Evolutionary conservation across 345 rosid species (phyloP), one percentile per base, ranked within the genome.

Genomic region (Euclidium syriacum): DNA sequence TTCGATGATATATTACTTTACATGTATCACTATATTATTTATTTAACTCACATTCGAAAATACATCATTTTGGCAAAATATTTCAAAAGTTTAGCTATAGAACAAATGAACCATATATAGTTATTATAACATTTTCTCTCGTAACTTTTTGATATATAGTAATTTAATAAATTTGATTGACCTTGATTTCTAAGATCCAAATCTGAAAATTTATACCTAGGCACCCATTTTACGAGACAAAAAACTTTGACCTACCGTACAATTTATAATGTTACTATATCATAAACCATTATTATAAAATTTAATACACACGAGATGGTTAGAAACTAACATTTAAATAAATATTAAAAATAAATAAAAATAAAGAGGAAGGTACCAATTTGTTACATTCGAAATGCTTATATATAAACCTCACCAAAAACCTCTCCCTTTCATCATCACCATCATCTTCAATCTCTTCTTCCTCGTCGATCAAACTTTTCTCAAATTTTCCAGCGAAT

Each of bases 351-450:
- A 29, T 30, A 15, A 18, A 40, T 34, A 12, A 16, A 70, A 62
- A 47, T 18, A 5, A 48, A 30, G 43, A 63, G 52, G 75, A 70
- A 70, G 75, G 43, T 63, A 55, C 69, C 52, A 46, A 35, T 24
- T 10, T 35, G 44, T 57, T 52, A 51, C 65, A 43, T 52, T 38
- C n/a, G 15, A 44, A 39, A 46, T 4, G 23, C 58, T 35, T 71
- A 41, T 58, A 71, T 57, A 63, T 55, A 71, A 36, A 55, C 57
- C 68, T 54, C 52, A 22, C 29, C 54, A 61, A 62, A 4, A 57
- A 44, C 59, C 58, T 49, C 38, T 71, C 52, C 5, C 12, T 62
- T 18, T 71, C 70, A 64, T n/a, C n/a, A n/a, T n/a, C n/a, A n/a
- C n/a, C 64, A 63, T 54, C 52, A 53, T 15, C 32, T 58, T 26